Evolutionary conservation across 352 stramenopile species (phyloP), one percentile per base, ranked within the genome.

Genomic region (Peronosclerospora sorghi): DNA sequence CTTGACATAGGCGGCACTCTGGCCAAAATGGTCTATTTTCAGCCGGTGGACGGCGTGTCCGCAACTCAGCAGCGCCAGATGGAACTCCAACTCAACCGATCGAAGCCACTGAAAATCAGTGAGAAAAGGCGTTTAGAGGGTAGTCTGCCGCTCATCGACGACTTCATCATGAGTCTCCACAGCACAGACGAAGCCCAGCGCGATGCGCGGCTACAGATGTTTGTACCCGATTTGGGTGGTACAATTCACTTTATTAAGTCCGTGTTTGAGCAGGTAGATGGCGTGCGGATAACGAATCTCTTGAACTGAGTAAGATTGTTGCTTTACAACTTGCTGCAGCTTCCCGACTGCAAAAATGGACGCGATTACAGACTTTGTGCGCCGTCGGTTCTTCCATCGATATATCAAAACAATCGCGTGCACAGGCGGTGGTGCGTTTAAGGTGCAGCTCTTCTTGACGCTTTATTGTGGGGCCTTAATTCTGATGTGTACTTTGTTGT

Each of bases 401-500:
- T 88, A 94, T 56, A 96, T 97, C 45, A 84, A 83, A 47, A 83
- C 64, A 24, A 82, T 95, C 44, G 61, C 73, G 27, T 92, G 78
- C 51, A 97, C 94, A 2, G 92, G 92, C 23, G 95, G 95, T 26
- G 95, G 95, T 29, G 93, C 94, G n/a, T 97, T 95, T 63, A 99
- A 99, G 61, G 72, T 78, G 20, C 8, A 21, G 13, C 20, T n/a
- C 21, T 29, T 12, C 20, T 10, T 21, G 3, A 6, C 23, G 30
- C 5, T 24, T 32, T 42, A 4, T 0, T 21, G n/a, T 20, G 30
- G n/a, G 18, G n/a, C n/a, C n/a, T n/a, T n/a, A n/a, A n/a, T n/a
- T n/a, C n/a, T n/a, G n/a, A n/a, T n/a, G n/a, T n/a, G n/a, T 39
- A 9, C 8, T 20, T 37, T 17, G 1, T 8, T 39, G 34, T 1